These are phyloP conservation scores for Apophysomyces sp. DNA, from an alignment of 371 early-diverging fungal genomes.

Conservation along the genomic window DNA sequence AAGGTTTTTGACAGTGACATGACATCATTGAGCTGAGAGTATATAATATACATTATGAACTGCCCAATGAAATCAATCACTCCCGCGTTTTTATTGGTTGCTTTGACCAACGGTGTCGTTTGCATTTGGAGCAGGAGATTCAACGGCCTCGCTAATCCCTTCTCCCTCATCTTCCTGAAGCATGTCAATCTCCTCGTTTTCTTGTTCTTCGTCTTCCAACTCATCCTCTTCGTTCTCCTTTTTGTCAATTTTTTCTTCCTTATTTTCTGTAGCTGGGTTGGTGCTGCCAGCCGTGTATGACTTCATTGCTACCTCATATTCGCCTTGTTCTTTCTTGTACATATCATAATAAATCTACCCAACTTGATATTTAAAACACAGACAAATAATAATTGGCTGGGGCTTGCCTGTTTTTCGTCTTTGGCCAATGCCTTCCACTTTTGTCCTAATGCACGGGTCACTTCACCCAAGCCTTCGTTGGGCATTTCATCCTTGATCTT, in stretches of 20 bases:
- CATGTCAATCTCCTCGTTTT: not conserved
- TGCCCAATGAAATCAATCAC: too few relatives aligned
- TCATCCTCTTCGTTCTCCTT: not conserved
- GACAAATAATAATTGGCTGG: not conserved
- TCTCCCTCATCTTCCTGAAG: not conserved
- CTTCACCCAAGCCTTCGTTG: conserved; percentile 42
- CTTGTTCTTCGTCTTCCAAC: not conserved
- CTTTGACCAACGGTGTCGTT: not conserved
- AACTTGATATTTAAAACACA: not conserved
- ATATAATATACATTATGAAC: not conserved
- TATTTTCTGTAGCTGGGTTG: not conserved
- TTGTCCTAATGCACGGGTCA: conserved; percentile 44
- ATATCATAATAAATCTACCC: conserved; percentile 41
- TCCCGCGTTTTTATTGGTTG: not conserved
- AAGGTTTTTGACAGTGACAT: not conserved
- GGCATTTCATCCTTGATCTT: conserved; percentile 53
- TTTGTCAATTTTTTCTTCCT: not conserved
- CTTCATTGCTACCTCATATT: conserved; percentile 43
- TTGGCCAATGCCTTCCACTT: conserved; percentile 46
- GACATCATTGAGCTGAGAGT: not conserved
- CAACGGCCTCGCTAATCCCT: not conserved
- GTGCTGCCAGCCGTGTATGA: conserved; percentile 22
- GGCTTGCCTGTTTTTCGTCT: conserved; percentile 40
- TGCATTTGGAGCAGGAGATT: not conserved
- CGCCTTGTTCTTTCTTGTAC: conserved; percentile 43